phyloP scores from a whole-genome alignment of 1,284 basidiomycete genomes.

The Termitomyces sp. region DNA sequence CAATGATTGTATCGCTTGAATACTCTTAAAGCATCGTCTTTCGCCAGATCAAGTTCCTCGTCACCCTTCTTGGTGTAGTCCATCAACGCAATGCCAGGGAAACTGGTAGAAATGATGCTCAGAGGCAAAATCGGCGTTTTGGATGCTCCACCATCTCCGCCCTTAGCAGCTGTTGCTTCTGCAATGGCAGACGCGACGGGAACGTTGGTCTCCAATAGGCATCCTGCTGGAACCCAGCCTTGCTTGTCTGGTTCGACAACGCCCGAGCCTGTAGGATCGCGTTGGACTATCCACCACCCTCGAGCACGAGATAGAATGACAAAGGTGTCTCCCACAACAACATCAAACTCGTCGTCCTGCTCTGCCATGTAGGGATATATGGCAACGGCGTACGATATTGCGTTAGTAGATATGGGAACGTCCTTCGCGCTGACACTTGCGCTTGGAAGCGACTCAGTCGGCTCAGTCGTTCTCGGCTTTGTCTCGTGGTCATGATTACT shows the following conservation, averaged over 20 bases:
- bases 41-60: constrained; percentile 81
- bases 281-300: constrained; percentile 99
- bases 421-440: constrained; percentile 26
- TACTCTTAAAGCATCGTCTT: constrained; percentile 84
- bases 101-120: constrained; percentile 89
- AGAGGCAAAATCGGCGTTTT: constrained; percentile 80
- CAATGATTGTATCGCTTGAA: constrained; percentile 98
- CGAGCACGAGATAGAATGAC: constrained; percentile 90
- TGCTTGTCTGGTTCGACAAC: constrained; percentile 76
- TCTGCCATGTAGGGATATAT: constrained; percentile 96
- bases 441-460: constrained; percentile 21
- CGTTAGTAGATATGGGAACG: constrained; percentile 44
- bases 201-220: constrained; percentile 87
- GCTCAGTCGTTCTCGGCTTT: constrained; percentile 18
- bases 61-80: constrained; percentile 89
- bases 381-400: constrained; percentile 83
- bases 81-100: constrained; percentile 92
- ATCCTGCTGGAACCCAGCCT: constrained; percentile 90
- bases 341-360: constrained; percentile 97
- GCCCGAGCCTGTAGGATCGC: constrained; percentile 84
- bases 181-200: constrained; percentile 75
- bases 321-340: constrained; percentile 92
- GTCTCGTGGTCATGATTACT: constrained; percentile 17
- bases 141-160: constrained; percentile 37
- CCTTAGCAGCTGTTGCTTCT: constrained; percentile 61